Base-by-base conservation (phyloP, 441 rosid species). In the Capsella rubella region DNA sequence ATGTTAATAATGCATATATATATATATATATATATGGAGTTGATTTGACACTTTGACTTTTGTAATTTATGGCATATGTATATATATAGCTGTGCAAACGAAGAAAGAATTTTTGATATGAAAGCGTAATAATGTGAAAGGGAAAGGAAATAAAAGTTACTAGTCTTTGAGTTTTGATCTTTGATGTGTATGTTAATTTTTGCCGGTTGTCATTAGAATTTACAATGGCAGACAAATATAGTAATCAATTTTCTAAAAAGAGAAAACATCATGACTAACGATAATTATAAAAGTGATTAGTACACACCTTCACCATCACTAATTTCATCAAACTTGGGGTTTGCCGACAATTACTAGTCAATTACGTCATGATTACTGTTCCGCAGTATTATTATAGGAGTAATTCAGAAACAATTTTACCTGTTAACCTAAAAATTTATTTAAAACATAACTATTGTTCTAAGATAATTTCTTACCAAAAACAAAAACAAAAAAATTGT, bases 281-380 rank as follows among this genome's bases (percentile, higher is more conserved):
- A 47, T 56, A 39, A 64, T 76, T 49, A 71, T 29, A 39, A 42
- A 76, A 71, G 61, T 64, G 58, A 42, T 64, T 64, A 69, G 71
- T 76, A 63, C 66, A 62, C 66, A 7, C 54, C 75, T 76, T 47
- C 52, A 71, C 32, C 42, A 71, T 64, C 42, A 77, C 72, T 64
- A 71, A 45, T 59, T 71, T 66, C 28, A 66, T 72, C 52, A 77
- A 66, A 72, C 64, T 66, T 64, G 64, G 80, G 80, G 64, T 66
- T 77, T 77, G 73, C 80, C 77, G 80, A 77, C 80, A 66, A 14
- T 35, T 56, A 70, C 62, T 64, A 29, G 51, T 76, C 76, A 76
- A 50, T 46, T 66, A 58, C 61, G 69, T 58, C 72, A 71, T 64
- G 32, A 50, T 47, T 45, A 58, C 43, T 16, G 32, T 72, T 32